Evolutionary conservation across 2,329 filamentous ascomycete genomes (phyloP), one percentile per base, ranked within the genome.

Genomic region (Elsinoe perseae): DNA sequence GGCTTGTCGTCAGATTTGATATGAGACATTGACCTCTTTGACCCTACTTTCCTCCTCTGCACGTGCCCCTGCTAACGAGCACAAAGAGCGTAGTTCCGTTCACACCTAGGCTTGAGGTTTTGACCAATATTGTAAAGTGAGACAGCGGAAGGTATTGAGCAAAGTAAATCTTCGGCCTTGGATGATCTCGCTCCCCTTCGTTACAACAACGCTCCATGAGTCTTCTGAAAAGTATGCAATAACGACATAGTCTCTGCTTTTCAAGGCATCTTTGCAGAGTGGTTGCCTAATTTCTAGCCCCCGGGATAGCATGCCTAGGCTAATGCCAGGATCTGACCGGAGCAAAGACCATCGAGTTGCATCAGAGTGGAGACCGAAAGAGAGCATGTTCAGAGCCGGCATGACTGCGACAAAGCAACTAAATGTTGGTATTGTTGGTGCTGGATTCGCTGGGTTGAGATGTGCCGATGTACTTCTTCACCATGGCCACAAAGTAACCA

Each of bases 381-480:
- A 28, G 18, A 48, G 40, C 40, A 59, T 48, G 50, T 36, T 60
- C 14, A 23, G 52, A 23, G 23, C 52, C 40, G 25, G 52, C 16
- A 58, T 56, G 27, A 40, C 21, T 9, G 38, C 34, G 21, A 36
- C 42, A 2, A 38, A 44, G 36, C 53, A 54, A 34, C 18, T 64
- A 9, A 57, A 46, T 14, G 70, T 89, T 38, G 82, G 80, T 28
- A 73, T 90, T n/a, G 71, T 90, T 36, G 86, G 86, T 16, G 85
- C 84, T 36, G 86, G 86, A 4, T 74, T 89, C 23, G 78, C 85
- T 4, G 86, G 86, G 0, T 73, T 90, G n/a, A 77, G 85, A 60
- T 86, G 84, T 65, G 84, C 85, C 54, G 83, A 87, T 61, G 68
- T 88, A 1, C 72, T 90, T 0, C 70, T 87, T 2, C 76, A 80